These are phyloP conservation scores for Populus hybrid DNA, from an alignment of 441 rosid genomes.

Conservation along the genomic window DNA sequence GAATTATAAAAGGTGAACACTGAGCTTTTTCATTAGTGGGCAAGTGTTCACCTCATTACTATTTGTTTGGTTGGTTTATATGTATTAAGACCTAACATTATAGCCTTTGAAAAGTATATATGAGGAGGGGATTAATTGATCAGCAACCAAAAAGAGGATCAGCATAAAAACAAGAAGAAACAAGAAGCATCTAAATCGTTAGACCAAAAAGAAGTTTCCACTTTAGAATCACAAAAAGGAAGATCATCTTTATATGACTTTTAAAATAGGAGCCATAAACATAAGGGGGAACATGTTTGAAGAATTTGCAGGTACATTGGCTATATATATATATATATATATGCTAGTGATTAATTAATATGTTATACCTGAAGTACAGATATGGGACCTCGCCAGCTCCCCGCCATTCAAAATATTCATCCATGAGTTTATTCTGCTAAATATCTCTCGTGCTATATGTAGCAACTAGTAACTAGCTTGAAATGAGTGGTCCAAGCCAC, in stretches of 20 bases:
- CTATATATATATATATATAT: neutral
- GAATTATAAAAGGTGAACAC: conserved; percentile 16
- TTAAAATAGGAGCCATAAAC: neutral
- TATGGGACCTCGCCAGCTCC: neutral
- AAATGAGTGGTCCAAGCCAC: conserved; percentile 2
- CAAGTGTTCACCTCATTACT: conserved; percentile 4
- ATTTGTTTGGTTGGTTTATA: conserved; percentile 6
- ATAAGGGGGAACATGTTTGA: neutral
- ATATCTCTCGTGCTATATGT: neutral
- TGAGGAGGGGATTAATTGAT: conserved; percentile 11
- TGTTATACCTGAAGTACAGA: neutral
- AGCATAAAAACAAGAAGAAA: conserved; percentile 5
- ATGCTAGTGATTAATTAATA: neutral
- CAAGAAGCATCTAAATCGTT: conserved; percentile 38
- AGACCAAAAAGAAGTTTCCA: conserved; percentile 30
- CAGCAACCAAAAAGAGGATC: conserved; percentile 25
- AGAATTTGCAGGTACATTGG: neutral
- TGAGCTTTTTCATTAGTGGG: conserved; percentile 19
- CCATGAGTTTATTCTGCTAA: neutral
- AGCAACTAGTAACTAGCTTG: neutral
- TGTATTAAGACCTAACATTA: conserved; percentile 29
- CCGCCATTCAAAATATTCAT: too few relatives aligned
- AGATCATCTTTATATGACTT: conserved; percentile 17
- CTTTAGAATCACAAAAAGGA: conserved; percentile 39
- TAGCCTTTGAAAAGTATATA: conserved; percentile 25